Base-by-base conservation (phyloP, 148 eudicot genomes). In the Camellia lanceoleosa region DNA sequence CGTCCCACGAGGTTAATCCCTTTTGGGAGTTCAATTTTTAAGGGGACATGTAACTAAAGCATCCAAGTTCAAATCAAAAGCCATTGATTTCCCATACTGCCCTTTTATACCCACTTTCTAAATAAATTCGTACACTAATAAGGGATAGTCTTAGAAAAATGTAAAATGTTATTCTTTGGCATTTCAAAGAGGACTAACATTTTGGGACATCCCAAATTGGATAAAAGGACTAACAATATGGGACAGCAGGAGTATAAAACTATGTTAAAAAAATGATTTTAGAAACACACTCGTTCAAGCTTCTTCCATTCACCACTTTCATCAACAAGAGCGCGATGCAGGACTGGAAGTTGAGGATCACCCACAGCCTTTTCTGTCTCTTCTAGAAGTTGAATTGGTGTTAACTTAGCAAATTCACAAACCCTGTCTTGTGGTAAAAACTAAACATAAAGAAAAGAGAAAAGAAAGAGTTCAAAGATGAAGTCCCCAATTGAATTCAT, bases 341-440 rank as follows among this genome's bases (percentile, higher is more conserved):
- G 93, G 84, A 89, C 82, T 73, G 97, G 98, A 51, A 96, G 87
- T 73, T 71, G 91, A 82, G 98, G 97, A 85, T 96, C 97, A 80
- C 99, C 99, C 58, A 96, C 92, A 67, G 98, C 99, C 82, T 92
- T 96, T 82, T 96, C 99, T 19, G 99, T 96, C 82, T 94, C 99
- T 80, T 92, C 93, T 66, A 96, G 86, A 78, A 96, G 97, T 84
- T 92, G 90, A 46, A 93, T 86, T 41, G 99, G 99, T 78, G 95
- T 89, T 82, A 96, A 85, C 91, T 93, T 96, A 52, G 99, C 98
- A 85, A 96, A 96, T 89, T 96, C 99, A 66, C 98, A 96, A 18
- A 96, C 99, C 84, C 97, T 87, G 84, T 96, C 99, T 90, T 96
- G 99, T n/a, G 99, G 99, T 68, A 95, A 84, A 87, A 95, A 95